Percentiles rank a stretch among this genome's conserved stretches.
These are phyloP conservation scores for Wickerhamomyces silvicola DNA, from an alignment of 805 yeast genomes.

Conservation along the genomic window DNA sequence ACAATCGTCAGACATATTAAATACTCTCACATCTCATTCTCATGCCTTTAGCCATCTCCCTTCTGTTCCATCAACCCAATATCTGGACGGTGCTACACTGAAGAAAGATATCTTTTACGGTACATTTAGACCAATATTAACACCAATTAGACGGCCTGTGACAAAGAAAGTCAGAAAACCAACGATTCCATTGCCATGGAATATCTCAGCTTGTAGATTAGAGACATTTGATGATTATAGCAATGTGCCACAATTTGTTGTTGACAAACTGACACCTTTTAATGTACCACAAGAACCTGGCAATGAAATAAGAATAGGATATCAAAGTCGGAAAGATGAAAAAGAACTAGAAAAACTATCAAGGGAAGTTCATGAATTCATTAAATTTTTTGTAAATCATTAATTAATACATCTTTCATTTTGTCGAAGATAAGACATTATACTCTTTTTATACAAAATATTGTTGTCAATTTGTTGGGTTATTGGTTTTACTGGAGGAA, in stretches of 20 bases:
- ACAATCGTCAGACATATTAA: too few relatives aligned
- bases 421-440: too few relatives aligned
- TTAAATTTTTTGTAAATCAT: slow-evolving; percentile 15
- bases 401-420: too few relatives aligned
- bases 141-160: slow-evolving; percentile 19
- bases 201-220: slow-evolving; percentile 18
- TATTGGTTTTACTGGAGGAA: too few relatives aligned
- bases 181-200: slow-evolving; percentile 21
- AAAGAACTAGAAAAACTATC: slow-evolving; percentile 16
- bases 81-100: slow-evolving; percentile 14
- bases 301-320: slow-evolving; percentile 19
- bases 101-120: slow-evolving; percentile 17
- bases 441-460: too few relatives aligned
- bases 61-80: slow-evolving; percentile 20
- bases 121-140: slow-evolving; percentile 21
- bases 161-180: slow-evolving; percentile 12
- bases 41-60: slow-evolving; percentile 9
- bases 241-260: slow-evolving; percentile 21
- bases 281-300: slow-evolving; percentile 18
- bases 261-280: slow-evolving; percentile 20
- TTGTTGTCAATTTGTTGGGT: too few relatives aligned
- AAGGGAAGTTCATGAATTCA: slow-evolving; percentile 17
- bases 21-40: too few relatives aligned
- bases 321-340: slow-evolving; percentile 17
- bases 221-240: slow-evolving; percentile 20